Percentiles rank a stretch among this genome's conserved stretches.
Conservation (phyloP, 2,329 filamentous ascomycete genomes). For the Cadophora sp. region DNA sequence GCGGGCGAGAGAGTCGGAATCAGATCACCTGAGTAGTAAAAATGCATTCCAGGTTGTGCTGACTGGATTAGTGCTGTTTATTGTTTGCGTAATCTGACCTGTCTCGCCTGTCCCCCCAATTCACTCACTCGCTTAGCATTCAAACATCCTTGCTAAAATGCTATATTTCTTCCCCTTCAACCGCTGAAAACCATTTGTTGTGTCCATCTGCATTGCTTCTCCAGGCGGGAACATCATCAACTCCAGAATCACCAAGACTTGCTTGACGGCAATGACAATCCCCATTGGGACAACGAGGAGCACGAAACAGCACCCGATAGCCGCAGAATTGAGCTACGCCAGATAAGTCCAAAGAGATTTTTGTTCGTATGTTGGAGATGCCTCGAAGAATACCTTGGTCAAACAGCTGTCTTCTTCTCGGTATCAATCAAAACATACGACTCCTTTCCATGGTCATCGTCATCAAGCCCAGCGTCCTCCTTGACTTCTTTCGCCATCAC, state of each 20-base stretch:
- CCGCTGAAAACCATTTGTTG: no score
- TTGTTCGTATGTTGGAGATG: not conserved
- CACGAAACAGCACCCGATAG: not conserved
- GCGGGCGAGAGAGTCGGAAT: no score
- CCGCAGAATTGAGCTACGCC: not conserved
- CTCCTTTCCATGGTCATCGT: no score
- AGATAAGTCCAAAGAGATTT: not conserved
- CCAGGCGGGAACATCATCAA: not conserved
- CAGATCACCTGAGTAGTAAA: not conserved
- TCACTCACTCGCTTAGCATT: not conserved
- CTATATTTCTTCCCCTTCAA: no score
- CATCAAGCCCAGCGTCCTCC: no score
- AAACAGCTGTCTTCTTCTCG: no score
- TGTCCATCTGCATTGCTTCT: not conserved
- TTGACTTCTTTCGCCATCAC: no score
- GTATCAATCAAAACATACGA: no score
- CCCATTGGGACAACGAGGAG: not conserved
- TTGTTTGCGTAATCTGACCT: slow-evolving; percentile 8
- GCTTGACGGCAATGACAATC: not conserved
- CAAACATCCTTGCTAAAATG: no score
- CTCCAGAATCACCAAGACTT: not conserved
- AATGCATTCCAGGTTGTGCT: not conserved
- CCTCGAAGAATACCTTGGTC: not conserved
- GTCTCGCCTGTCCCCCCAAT: not conserved
- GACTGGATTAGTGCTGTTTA: slow-evolving; percentile 13